These are phyloP conservation scores for Endocalyx cinctus DNA, from an alignment of 2,329 filamentous ascomycete species.

Conservation along the genomic window DNA sequence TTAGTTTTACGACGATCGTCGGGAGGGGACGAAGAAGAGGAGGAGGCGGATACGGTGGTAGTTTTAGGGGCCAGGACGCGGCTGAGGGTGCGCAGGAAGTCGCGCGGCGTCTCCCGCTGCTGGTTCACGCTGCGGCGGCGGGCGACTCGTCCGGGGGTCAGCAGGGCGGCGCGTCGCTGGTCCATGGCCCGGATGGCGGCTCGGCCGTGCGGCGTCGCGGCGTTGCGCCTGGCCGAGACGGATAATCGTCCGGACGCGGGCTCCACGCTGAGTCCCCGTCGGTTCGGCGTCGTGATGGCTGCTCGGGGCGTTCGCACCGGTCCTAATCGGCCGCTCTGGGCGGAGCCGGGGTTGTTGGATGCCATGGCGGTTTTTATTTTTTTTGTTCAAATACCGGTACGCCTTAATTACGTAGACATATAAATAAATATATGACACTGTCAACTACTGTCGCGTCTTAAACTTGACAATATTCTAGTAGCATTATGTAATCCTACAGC, in stretches of 20 bases:
- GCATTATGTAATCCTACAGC: too few relatives aligned
- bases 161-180: conserved; percentile 52
- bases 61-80: conserved; percentile 47
- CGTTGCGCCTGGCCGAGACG: conserved; percentile 39
- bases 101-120: conserved; percentile 35
- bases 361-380: conserved; percentile 9
- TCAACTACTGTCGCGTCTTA: too few relatives aligned
- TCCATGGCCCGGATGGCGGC: conserved; percentile 56
- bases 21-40: conserved; percentile 39
- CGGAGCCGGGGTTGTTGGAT: conserved; percentile 7
- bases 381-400: too few relatives aligned
- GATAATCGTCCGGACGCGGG: conserved; percentile 40
- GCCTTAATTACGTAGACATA: too few relatives aligned
- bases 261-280: conserved; percentile 29
- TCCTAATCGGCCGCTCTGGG: conserved; percentile 11
- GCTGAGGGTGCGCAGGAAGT: conserved; percentile 44
- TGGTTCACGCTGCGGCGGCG: conserved; percentile 54
- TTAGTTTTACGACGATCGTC: conserved; percentile 4
- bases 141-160: conserved; percentile 56
- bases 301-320: conserved; percentile 23
- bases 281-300: conserved; percentile 25
- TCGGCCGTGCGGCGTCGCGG: conserved; percentile 55
- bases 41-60: conserved; percentile 37
- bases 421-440: too few relatives aligned
- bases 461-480: too few relatives aligned